Evolutionary conservation across 345 rosid species (phyloP), one percentile per base, ranked within the genome.

Genomic region (Boechera stricta): DNA sequence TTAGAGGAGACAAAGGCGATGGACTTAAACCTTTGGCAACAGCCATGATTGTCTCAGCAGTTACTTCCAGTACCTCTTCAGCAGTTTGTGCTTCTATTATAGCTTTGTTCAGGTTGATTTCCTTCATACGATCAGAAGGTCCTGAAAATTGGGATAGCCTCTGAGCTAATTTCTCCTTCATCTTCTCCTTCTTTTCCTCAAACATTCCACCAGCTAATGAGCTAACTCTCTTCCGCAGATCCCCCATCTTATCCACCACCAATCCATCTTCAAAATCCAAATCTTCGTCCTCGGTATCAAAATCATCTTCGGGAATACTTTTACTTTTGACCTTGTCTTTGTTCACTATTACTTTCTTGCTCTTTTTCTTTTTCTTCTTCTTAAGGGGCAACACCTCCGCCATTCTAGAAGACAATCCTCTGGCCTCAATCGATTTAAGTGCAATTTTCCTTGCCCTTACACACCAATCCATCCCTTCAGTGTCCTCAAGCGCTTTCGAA

Each of bases 401-500:
- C 87, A 88, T 80, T 33, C 67, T 71, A 16, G 61, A 63, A 71
- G 86, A 59, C 74, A 92, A 82, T 1, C 95, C 97, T 76, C 97
- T 85, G 0, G 88, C 83, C 79, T 92, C 94, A 82, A 94, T 88
- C 6, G 92, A 84, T 66, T 85, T 83, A 44, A 92, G 87, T 10
- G 97, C 98, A 58, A 84, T 58, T 78, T 85, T 89, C 78, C 92
- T 89, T 11, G 97, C 95, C 82, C 89, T 86, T 18, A 84, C 81
- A 81, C 97, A 94, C 98, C 98, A 94, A 77, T 90, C 98, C 98
- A 92, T 94, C 63, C 88, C 88, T 68, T 86, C 89, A 24, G 82
- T 80, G 57, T 85, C 93, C 0, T 81, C 81, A 9, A 88, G 82
- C 65, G 83, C 72, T 73, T 68, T 83, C 6, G 92, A 84, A 5